phyloP scores from a whole-genome alignment of 129 eudicot species.

The Smallanthus sonchifolius region DNA sequence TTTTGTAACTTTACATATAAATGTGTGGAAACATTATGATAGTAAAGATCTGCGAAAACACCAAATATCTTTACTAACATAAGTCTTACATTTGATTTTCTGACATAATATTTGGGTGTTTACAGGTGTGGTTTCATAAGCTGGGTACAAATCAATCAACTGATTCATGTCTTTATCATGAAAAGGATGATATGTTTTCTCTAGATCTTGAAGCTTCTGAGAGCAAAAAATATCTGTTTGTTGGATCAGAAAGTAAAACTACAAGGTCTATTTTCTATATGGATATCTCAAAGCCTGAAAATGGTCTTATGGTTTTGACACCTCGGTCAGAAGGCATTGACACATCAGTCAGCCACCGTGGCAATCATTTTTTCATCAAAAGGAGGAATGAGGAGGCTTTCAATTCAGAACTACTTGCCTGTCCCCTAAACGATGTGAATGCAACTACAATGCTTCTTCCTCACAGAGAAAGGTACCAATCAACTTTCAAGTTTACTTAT shows the following conservation, averaged over 20 bases:
- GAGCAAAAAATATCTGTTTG: constrained; percentile 80
- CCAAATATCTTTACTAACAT: too few species aligned
- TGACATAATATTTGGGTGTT: constrained; percentile 4
- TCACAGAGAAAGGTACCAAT: constrained; percentile 68
- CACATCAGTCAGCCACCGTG: constrained; percentile 88
- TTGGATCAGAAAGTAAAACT: constrained; percentile 77
- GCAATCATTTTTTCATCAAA: constrained; percentile 75
- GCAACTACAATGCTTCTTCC: constrained; percentile 67
- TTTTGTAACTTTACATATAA: not conserved
- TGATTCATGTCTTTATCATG: constrained; percentile 86
- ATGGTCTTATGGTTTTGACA: constrained; percentile 64
- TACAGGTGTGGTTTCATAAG: constrained; percentile 87
- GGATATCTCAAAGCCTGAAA: constrained; percentile 60
- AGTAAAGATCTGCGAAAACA: not conserved
- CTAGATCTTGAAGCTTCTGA: constrained; percentile 74
- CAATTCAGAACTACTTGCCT: constrained; percentile 88
- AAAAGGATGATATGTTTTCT: constrained; percentile 83
- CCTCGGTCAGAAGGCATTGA: constrained; percentile 81
- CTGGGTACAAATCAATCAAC: constrained; percentile 66
- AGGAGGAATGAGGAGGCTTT: constrained; percentile 77
- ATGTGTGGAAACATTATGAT: not conserved
- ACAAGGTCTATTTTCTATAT: constrained; percentile 82
- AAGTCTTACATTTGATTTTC: not conserved
- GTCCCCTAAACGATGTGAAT: constrained; percentile 69
- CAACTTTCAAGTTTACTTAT: constrained; percentile 2